Base-by-base conservation (phyloP, 202 grass and related monocot genomes). In the Panicum hallii region DNA sequence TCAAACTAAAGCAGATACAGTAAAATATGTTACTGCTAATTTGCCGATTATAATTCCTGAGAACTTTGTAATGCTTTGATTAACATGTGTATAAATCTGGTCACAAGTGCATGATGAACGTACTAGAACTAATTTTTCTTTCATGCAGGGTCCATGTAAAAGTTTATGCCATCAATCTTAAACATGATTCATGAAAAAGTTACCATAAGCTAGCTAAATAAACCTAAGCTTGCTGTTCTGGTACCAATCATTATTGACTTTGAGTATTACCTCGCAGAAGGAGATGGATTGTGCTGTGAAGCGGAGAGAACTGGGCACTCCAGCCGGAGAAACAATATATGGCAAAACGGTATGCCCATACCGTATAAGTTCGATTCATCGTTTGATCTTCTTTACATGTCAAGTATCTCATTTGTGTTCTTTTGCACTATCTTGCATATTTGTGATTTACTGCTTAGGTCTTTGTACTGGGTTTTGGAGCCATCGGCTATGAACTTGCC, bases 401-500 rank as follows among this genome's bases (percentile, higher is more conserved):
- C 12, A 40, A 62, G 1, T 62, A 40, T 53, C 43, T 26, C 74
- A 90, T 83, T 79, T 72, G n/a, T 79, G 2, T 68, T 38, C 6
- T 58, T 68, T 32, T 63, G 11, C 5, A 26, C 11, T 32, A 63
- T 30, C 5, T 32, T 32, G 7, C 7, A 4, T 15, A 32, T 54
- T 60, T 56, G 38, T 57, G 20, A 67, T 81, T 26, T 67, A 49
- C 75, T 74, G 32, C 80, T 4, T 84, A 95, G 95, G 80, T 98
- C 63, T 77, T 89, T 74, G 86, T 98, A 56, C 80, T 98, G 42
- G 95, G 95, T 41, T 98, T 98, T 61, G 95, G 95, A 71, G 87
- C 93, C 81, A 98, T 98, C 70, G 95, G 95, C 2, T 48, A 91
- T n/a, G 93, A 95, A 67, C 8, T 98, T 78, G 91, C 95, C 58